Evolutionary conservation across 306 rosid genomes (phyloP).

Genomic region (Purshia tridentata): DNA sequence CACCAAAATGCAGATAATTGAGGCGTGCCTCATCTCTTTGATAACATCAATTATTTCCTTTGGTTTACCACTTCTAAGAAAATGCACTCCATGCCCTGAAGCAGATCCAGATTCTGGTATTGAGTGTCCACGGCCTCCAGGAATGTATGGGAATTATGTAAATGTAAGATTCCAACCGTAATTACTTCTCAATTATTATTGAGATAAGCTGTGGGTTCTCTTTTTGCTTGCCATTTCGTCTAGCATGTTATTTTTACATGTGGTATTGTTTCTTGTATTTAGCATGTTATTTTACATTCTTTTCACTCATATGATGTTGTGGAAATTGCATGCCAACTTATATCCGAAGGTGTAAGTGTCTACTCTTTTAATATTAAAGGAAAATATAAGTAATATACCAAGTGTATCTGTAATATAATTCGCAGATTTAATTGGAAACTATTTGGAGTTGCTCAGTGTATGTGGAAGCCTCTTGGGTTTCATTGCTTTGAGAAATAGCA

Average conservation of each 20-base stretch:
- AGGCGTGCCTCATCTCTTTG: conserved; percentile 84
- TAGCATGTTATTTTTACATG: not conserved
- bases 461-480: not conserved
- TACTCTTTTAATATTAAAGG: not conserved
- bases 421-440: not conserved
- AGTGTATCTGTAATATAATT: not conserved
- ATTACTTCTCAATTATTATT: not conserved
- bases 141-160: conserved; percentile 94
- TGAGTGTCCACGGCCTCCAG: conserved; percentile 93
- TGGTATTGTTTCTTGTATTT: not conserved
- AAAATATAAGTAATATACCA: not conserved
- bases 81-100: conserved; percentile 89
- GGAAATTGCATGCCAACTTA: not conserved
- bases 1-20: conserved; percentile 62
- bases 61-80: conserved; percentile 88
- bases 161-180: conserved; percentile 60
- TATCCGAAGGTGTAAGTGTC: conserved; percentile 1
- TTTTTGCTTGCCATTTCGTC: conserved; percentile 5
- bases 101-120: conserved; percentile 62
- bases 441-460: conserved; percentile 4
- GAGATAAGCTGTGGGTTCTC: not conserved
- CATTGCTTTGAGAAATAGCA: not conserved
- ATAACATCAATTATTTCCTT: conserved; percentile 82
- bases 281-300: not conserved
- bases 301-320: not conserved